A percentile compares a stretch with the other conserved stretches of the same genome.
phyloP scores from a whole-genome alignment of 345 rosid species.

The Lepidium aucheri region DNA sequence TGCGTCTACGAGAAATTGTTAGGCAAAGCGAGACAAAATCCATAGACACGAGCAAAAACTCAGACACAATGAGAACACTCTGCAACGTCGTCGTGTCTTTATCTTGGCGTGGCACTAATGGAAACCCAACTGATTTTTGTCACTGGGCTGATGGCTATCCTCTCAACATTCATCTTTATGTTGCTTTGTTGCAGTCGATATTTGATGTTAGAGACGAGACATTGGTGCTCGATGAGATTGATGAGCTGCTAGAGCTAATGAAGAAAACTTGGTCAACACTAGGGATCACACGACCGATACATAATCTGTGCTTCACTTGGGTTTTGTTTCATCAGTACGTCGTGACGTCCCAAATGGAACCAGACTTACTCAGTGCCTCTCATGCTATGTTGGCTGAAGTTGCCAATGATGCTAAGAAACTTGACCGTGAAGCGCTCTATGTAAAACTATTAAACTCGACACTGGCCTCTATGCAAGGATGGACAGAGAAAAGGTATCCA shows the following conservation, averaged over 20 bases:
- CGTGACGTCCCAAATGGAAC: slow-evolving; percentile 52
- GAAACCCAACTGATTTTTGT: slow-evolving; percentile 60
- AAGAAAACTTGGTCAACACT: slow-evolving; percentile 89
- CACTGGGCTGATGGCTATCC: slow-evolving; percentile 98
- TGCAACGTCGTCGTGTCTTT: slow-evolving; percentile 63
- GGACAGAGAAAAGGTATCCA: slow-evolving; percentile 61
- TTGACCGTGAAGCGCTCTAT: slow-evolving; percentile 53
- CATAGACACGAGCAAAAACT: slow-evolving; percentile 57
- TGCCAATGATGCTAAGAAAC: slow-evolving; percentile 63
- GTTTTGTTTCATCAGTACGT: slow-evolving; percentile 81
- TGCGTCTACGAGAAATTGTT: slow-evolving; percentile 53
- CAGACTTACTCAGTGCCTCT: slow-evolving; percentile 66
- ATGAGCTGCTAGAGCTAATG: slow-evolving; percentile 76
- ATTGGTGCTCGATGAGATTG: slow-evolving; percentile 77
- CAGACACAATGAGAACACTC: slow-evolving; percentile 61
- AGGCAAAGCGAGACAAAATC: slow-evolving; percentile 39
- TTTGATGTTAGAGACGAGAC: slow-evolving; percentile 79
- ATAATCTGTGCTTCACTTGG: slow-evolving; percentile 82
- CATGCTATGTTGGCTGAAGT: slow-evolving; percentile 73
- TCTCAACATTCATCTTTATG: slow-evolving; percentile 62
- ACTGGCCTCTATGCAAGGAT: slow-evolving; percentile 62
- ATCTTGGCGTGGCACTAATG: slow-evolving; percentile 59
- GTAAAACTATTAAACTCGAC: slow-evolving; percentile 52
- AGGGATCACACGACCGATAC: slow-evolving; percentile 61
- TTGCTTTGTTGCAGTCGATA: slow-evolving; percentile 52